Conservation (phyloP, 2,329 filamentous ascomycete species). For the Colletotrichum somersetense region DNA sequence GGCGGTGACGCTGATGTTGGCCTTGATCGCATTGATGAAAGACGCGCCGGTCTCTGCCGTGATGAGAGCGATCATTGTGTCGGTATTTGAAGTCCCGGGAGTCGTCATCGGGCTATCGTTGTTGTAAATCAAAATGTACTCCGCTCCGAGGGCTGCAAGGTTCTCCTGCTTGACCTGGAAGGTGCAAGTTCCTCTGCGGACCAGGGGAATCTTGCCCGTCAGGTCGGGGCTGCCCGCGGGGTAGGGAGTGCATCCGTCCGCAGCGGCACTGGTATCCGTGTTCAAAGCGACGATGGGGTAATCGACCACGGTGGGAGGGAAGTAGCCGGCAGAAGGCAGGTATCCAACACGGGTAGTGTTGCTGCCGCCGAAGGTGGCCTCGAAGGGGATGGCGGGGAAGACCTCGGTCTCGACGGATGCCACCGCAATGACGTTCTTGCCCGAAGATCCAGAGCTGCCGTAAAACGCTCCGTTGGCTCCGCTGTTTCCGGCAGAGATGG, state of each 20-base stretch:
- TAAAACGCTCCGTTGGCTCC: constrained; percentile 63
- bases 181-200: constrained; percentile 52
- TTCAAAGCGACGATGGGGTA: constrained; percentile 47
- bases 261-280: constrained; percentile 45
- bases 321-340: constrained; percentile 51
- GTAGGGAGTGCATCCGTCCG: constrained; percentile 48
- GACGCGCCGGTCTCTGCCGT: constrained; percentile 44
- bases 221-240: constrained; percentile 39
- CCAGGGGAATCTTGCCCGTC: constrained; percentile 39
- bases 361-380: constrained; percentile 48
- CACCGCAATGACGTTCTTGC: constrained; percentile 57
- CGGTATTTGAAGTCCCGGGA: constrained; percentile 34
- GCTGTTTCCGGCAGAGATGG: constrained; percentile 65
- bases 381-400: constrained; percentile 48
- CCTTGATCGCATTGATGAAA: constrained; percentile 46
- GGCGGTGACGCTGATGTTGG: constrained; percentile 46
- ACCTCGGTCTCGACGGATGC: constrained; percentile 56
- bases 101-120: constrained; percentile 42
- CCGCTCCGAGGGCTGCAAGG: constrained; percentile 46
- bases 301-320: constrained; percentile 52
- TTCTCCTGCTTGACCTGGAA: constrained; percentile 48
- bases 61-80: constrained; percentile 45
- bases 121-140: constrained; percentile 50
- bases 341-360: constrained; percentile 49
- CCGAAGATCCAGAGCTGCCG: constrained; percentile 56